Conservation (phyloP, 2,329 filamentous ascomycete genomes). For the Alternaria viburni region DNA sequence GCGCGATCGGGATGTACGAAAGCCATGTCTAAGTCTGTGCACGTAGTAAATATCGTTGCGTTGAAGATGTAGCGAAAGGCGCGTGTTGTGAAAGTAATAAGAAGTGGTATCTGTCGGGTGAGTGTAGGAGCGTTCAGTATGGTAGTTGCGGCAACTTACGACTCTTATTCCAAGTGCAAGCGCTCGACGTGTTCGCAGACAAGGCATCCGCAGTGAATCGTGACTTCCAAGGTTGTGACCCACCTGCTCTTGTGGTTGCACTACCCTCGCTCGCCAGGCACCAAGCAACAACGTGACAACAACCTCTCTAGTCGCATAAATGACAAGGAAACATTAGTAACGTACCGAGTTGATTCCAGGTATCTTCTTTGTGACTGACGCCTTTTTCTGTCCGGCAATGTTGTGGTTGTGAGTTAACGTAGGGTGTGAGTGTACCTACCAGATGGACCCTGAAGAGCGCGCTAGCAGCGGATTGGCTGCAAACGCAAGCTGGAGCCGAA, state of each 20-base stretch:
- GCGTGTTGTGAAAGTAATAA: not conserved
- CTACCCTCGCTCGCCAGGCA: not conserved
- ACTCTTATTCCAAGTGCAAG: not conserved
- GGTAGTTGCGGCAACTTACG: not conserved
- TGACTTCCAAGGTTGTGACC: not conserved
- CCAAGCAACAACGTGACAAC: not conserved
- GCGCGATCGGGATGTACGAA: not conserved
- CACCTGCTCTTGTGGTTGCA: not conserved
- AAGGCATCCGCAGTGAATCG: not conserved
- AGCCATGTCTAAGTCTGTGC: not conserved
- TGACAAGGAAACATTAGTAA: not conserved
- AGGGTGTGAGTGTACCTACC: not conserved
- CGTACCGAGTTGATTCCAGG: not conserved
- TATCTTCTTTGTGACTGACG: not conserved
- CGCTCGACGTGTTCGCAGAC: not conserved
- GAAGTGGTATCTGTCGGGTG: not conserved
- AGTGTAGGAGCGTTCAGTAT: not conserved
- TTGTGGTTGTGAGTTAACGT: not conserved
- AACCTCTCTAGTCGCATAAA: not conserved
- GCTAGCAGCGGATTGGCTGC: not conserved
- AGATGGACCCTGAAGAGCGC: not conserved
- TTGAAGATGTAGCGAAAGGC: not conserved
- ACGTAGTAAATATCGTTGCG: not conserved
- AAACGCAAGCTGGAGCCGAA: not conserved
- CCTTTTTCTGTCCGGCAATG: not conserved